Conservation (phyloP, 2,329 filamentous ascomycete genomes). For the Microthyrium microscopicum region DNA sequence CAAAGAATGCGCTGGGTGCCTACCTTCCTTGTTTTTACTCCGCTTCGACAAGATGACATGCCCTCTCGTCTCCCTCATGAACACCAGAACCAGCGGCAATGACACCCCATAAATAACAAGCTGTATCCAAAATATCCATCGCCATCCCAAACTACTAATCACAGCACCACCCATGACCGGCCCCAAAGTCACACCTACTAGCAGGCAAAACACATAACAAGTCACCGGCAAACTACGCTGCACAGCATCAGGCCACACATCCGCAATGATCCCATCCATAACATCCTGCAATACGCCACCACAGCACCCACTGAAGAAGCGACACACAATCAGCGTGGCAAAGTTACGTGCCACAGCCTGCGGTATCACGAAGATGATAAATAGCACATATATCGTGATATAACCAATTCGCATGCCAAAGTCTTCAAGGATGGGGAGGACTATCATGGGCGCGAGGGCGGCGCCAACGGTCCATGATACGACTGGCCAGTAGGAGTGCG, state of each 20-base stretch:
- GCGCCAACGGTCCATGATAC: slow-evolving; percentile 21
- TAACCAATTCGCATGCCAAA: slow-evolving; percentile 18
- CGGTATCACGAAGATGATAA: slow-evolving; percentile 22
- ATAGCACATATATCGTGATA: slow-evolving; percentile 17
- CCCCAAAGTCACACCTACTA: slow-evolving; percentile 19
- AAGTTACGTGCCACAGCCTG: slow-evolving; percentile 23
- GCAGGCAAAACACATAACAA: slow-evolving; percentile 19
- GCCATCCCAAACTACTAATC: slow-evolving; percentile 17
- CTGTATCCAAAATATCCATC: slow-evolving; percentile 12
- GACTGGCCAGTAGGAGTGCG: slow-evolving; percentile 23
- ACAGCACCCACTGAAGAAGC: slow-evolving; percentile 22
- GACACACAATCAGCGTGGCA: slow-evolving; percentile 19
- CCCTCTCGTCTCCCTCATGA: slow-evolving; percentile 29
- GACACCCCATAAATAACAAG: slow-evolving; percentile 23
- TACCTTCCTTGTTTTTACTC: no score
- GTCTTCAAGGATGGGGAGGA: slow-evolving; percentile 22
- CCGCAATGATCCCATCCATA: slow-evolving; percentile 21
- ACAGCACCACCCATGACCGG: slow-evolving; percentile 21
- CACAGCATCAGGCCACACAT: slow-evolving; percentile 19
- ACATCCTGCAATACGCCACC: slow-evolving; percentile 20
- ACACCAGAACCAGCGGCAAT: slow-evolving; percentile 22
- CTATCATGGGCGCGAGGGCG: slow-evolving; percentile 19
- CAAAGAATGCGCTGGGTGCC: not conserved
- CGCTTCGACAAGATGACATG: not conserved
- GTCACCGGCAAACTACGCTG: slow-evolving; percentile 19